phyloP scores from a whole-genome alignment of 805 yeast species.

The Torulaspora gathmanii region DNA sequence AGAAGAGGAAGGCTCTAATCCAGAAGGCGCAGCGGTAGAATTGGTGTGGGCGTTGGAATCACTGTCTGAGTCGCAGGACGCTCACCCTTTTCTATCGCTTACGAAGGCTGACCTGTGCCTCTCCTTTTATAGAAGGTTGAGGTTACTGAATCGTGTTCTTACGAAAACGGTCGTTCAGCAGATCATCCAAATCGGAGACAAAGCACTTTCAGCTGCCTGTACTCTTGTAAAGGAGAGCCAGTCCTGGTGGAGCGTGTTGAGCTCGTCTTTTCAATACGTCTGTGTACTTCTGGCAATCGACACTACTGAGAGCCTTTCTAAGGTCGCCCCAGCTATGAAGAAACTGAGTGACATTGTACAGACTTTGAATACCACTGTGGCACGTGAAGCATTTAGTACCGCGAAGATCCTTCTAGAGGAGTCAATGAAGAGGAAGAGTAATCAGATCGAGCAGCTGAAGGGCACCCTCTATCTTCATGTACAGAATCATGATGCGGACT shows the following conservation, averaged over 20 bases:
- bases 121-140: slow-evolving; percentile 14
- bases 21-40: neutral
- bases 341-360: slow-evolving; percentile 6
- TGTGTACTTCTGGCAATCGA: slow-evolving; percentile 16
- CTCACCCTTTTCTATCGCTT: slow-evolving; percentile 10
- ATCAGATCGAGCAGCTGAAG: slow-evolving; percentile 1
- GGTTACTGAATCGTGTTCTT: slow-evolving; percentile 7
- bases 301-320: slow-evolving; percentile 12
- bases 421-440: neutral
- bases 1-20: neutral
- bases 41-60: slow-evolving; percentile 4
- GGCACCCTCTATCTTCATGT: slow-evolving; percentile 4
- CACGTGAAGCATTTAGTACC: slow-evolving; percentile 12
- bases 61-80: slow-evolving; percentile 6
- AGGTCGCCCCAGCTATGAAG: slow-evolving; percentile 10
- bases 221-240: slow-evolving; percentile 8
- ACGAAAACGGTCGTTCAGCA: slow-evolving; percentile 10
- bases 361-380: slow-evolving; percentile 9
- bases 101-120: slow-evolving; percentile 12
- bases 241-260: slow-evolving; percentile 17
- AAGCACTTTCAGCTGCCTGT: slow-evolving; percentile 7
- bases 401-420: slow-evolving; percentile 13
- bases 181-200: slow-evolving; percentile 9
- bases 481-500: neutral
- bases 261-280: slow-evolving; percentile 13